Conservation (phyloP, 2,329 filamentous ascomycete genomes). For the Phialophora verrucosa region DNA sequence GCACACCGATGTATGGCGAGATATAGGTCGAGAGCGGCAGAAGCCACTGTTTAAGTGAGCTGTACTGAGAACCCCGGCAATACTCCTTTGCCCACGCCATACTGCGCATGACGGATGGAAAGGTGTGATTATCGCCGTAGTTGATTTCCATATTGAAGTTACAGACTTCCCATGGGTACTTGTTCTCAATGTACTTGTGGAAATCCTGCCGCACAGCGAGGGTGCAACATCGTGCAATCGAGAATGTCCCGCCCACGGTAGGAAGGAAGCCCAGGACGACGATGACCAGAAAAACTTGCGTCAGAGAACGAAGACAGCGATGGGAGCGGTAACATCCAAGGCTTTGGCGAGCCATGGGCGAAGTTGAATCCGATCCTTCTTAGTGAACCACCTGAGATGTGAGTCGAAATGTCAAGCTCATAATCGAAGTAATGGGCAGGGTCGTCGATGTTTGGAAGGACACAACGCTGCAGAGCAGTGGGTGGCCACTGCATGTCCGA, state of each 20-base stretch:
- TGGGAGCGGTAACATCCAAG: background rate
- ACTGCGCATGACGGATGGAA: background rate
- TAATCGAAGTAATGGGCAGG: too few relatives aligned
- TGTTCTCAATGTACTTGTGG: background rate
- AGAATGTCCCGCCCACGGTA: background rate
- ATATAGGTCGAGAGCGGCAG: slow-evolving; percentile 1
- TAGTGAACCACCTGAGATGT: too few relatives aligned
- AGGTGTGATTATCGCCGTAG: background rate
- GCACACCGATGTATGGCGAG: background rate
- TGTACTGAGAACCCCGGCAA: background rate
- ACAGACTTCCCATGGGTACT: background rate
- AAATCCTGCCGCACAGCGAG: background rate
- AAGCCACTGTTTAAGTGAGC: background rate
- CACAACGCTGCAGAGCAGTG: too few relatives aligned
- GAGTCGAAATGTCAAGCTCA: too few relatives aligned
- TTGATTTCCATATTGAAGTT: background rate
- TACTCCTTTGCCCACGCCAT: slow-evolving; percentile 2
- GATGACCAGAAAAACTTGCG: background rate
- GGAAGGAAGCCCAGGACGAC: background rate
- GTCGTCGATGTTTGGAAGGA: too few relatives aligned
- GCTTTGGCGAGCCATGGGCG: too few relatives aligned
- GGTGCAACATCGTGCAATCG: slow-evolving; percentile 4
- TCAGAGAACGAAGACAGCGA: background rate
- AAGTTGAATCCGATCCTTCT: too few relatives aligned
- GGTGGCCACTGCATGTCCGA: too few relatives aligned